These are phyloP conservation scores for Apiotrichum porosum DNA, from an alignment of 1,284 basidiomycete genomes.

Conservation along the genomic window DNA sequence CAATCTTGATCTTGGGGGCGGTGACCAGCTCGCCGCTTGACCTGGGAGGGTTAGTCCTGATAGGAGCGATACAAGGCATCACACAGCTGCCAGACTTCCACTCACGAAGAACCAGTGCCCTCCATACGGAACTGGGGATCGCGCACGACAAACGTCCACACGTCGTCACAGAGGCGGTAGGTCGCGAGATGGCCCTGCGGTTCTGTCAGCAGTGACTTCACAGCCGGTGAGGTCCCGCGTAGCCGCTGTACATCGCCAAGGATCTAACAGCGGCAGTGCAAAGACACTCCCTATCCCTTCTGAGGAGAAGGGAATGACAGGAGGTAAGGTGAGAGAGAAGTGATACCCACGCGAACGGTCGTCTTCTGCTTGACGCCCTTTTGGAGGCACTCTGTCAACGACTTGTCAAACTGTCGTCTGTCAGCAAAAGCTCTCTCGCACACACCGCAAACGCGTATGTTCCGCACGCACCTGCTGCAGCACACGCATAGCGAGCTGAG, in stretches of 20 bases:
- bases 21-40: slow-evolving; percentile 51
- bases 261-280: too few relatives aligned
- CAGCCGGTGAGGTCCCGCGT: too few relatives aligned
- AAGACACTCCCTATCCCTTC: neutral
- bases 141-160: slow-evolving; percentile 94
- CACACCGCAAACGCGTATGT: too few relatives aligned
- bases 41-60: neutral
- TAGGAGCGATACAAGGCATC: neutral
- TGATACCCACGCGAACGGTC: slow-evolving; percentile 67
- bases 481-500: slow-evolving; percentile 95
- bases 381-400: slow-evolving; percentile 80
- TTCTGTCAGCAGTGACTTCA: too few relatives aligned
- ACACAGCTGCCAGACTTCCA: slow-evolving; percentile 6
- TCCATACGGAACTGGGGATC: slow-evolving; percentile 93
- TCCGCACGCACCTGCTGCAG: slow-evolving; percentile 75
- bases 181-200: slow-evolving; percentile 80
- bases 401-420: slow-evolving; percentile 80
- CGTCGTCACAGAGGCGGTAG: slow-evolving; percentile 91
- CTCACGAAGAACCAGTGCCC: slow-evolving; percentile 55
- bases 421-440: neutral
- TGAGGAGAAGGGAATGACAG: too few relatives aligned
- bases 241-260: too few relatives aligned
- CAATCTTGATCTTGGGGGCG: slow-evolving; percentile 82
- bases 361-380: slow-evolving; percentile 90
- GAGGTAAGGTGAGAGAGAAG: too few relatives aligned